These are phyloP conservation scores for Melampsora abietis-canadensis DNA, from an alignment of 1,284 basidiomycete genomes.

Conservation along the genomic window DNA sequence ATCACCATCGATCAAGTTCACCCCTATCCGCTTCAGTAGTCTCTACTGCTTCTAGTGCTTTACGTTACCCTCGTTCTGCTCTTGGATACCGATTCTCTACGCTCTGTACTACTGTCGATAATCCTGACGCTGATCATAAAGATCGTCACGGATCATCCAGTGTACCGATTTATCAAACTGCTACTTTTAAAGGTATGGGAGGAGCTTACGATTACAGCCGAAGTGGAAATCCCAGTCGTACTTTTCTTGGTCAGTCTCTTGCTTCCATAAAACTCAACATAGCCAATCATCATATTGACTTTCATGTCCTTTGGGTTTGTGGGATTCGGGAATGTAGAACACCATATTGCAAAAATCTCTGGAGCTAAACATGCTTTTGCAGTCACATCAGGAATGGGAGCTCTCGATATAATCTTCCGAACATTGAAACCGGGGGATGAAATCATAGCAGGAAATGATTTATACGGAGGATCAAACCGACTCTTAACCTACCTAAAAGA, in stretches of 20 bases:
- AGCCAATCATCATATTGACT: slow-evolving; percentile 9
- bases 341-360: slow-evolving; percentile 91
- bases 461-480: slow-evolving; percentile 97
- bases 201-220: slow-evolving; percentile 91
- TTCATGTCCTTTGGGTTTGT: not conserved
- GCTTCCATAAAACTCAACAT: not conserved
- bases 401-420: slow-evolving; percentile 89
- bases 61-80: no score
- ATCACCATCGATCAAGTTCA: no score
- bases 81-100: slow-evolving; percentile 61
- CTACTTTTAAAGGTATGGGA: slow-evolving; percentile 93
- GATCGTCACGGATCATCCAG: slow-evolving; percentile 93
- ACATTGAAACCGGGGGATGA: slow-evolving; percentile 90
- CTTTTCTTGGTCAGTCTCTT: slow-evolving; percentile 71
- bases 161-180: slow-evolving; percentile 94
- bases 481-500: slow-evolving; percentile 77
- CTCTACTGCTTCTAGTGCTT: no score
- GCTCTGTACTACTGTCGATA: slow-evolving; percentile 85
- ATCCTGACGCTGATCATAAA: slow-evolving; percentile 67
- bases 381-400: slow-evolving; percentile 96
- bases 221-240: slow-evolving; percentile 93
- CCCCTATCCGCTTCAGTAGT: no score
- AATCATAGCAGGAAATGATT: slow-evolving; percentile 89
- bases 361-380: slow-evolving; percentile 81
- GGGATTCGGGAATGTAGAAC: slow-evolving; percentile 61